Evolutionary conservation across 192 early-diverging fungal species (phyloP), one percentile per base, ranked within the genome.

Genomic region (Coemansia sp.): DNA sequence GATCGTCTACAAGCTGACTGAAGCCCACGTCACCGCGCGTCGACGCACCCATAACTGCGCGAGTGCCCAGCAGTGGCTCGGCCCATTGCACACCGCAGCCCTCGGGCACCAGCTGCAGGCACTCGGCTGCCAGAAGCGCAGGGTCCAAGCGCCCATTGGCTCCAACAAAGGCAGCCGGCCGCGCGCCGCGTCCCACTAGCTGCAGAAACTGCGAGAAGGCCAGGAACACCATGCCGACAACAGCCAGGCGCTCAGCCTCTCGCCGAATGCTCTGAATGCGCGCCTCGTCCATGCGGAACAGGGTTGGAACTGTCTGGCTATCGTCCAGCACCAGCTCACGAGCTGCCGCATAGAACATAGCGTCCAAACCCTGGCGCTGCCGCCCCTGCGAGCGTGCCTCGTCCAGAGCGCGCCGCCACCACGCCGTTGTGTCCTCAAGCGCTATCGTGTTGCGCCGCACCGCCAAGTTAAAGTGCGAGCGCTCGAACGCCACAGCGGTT

Each of bases 401-500:
- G 32, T 25, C 62, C 14, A 65, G 12, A 8, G 60, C 78, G 10
- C 66, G 64, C 25, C 55, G 64, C 78, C 78, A 81, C 78, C 78
- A 81, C 39, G 55, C 78, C 21, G 63, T 58, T 12, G 78, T 62
- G 43, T 75, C 73, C 24, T 25, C 25, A 7, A 81, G 58, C 15
- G 54, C 56, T 7, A 72, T 21, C 7, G 66, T 49, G 29, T 59
- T 47, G 55, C 73, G 78, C 15, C 70, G 73, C 45, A 75, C 38
- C 4, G 70, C 65, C 38, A 69, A 32, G 49, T 22, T 83, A 70
- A 91, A 90, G 75, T 85, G 86, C 55, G 85, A 85, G 63, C 84
- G 84, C 72, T 91, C 89, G 66, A 85, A 91, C 6, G 85, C 81
- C 3, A 84, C 75, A 12, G 89, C 85, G 15, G 88, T 84, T 53